These are phyloP conservation scores for Pigoraptor vietnamica DNA, from an alignment of 78 protist genomes.

Conservation along the genomic window DNA sequence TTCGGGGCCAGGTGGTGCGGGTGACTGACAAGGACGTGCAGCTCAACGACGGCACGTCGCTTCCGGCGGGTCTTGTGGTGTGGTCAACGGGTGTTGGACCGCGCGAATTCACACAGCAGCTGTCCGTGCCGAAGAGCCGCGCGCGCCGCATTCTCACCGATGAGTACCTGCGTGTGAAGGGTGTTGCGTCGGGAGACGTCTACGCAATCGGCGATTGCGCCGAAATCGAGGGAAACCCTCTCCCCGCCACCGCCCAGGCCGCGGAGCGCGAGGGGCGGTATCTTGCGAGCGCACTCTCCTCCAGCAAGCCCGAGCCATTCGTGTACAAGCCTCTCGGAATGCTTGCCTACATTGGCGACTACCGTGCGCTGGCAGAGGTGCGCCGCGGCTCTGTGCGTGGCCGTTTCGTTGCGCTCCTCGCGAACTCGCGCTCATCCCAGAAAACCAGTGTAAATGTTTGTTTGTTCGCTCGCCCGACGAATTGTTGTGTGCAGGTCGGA, in stretches of 20 bases:
- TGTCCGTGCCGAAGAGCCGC: neutral
- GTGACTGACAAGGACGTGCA: neutral
- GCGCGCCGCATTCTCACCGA: neutral
- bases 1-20: neutral
- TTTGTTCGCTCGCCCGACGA: neutral
- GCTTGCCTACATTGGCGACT: slow-evolving; percentile 58
- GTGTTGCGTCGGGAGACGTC: neutral
- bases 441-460: neutral
- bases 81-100: slow-evolving; percentile 31
- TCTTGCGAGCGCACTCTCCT: slow-evolving; percentile 31
- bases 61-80: neutral
- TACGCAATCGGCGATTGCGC: slow-evolving; percentile 71
- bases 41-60: neutral
- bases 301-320: neutral
- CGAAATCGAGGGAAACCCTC: neutral
- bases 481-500: neutral
- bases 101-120: neutral
- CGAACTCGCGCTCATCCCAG: neutral
- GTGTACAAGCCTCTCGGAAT: slow-evolving; percentile 38
- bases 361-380: slow-evolving; percentile 16
- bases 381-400: too few relatives aligned
- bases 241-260: slow-evolving; percentile 65
- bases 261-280: slow-evolving; percentile 57
- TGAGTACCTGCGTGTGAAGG: neutral
- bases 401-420: too few relatives aligned